Percentiles rank a stretch among this genome's conserved stretches.
phyloP scores from a whole-genome alignment of 345 rosid species.

The Iberis pinnata region DNA sequence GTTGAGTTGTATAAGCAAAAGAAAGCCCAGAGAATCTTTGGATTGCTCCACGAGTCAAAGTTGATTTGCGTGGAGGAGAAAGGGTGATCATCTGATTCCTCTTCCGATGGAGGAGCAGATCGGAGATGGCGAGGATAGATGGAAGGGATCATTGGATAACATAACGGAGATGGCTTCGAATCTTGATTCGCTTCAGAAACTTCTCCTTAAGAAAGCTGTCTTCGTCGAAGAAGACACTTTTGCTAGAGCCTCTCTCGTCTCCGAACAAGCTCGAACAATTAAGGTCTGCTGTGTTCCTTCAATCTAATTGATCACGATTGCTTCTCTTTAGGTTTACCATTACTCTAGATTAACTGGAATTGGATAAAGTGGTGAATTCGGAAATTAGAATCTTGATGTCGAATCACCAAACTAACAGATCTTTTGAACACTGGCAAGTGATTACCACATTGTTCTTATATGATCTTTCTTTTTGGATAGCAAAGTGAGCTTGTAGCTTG shows the following conservation, averaged over 20 bases:
- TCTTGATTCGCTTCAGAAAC: conserved; percentile 76
- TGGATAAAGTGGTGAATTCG: not conserved
- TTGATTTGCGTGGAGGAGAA: not conserved
- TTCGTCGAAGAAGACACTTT: conserved; percentile 89
- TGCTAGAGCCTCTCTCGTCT: conserved; percentile 74
- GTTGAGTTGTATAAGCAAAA: not conserved
- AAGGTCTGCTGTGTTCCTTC: conserved; percentile 43
- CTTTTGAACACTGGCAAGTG: not conserved
- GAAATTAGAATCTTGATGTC: not conserved
- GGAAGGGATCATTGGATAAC: conserved; percentile 78
- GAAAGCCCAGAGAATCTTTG: conserved; percentile 19
- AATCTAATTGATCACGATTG: conserved; percentile 17
- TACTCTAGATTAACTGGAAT: conserved; percentile 3
- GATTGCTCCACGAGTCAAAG: not conserved
- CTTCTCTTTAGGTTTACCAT: not conserved
- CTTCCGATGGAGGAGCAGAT: conserved; percentile 50
- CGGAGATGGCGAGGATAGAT: conserved; percentile 69
- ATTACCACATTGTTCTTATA: not conserved
- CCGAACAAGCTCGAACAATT: conserved; percentile 87
- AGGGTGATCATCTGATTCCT: conserved; percentile 8
- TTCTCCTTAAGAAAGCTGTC: conserved; percentile 83
- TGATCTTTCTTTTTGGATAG: not conserved
- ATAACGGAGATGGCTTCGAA: conserved; percentile 78
- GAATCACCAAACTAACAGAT: not conserved
- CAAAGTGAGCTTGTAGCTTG: conserved; percentile 1